Percentiles rank a stretch among this genome's conserved stretches.
Evolutionary conservation across 1,284 basidiomycete genomes (phyloP).

Genomic region (Trichosporon sp.): DNA sequence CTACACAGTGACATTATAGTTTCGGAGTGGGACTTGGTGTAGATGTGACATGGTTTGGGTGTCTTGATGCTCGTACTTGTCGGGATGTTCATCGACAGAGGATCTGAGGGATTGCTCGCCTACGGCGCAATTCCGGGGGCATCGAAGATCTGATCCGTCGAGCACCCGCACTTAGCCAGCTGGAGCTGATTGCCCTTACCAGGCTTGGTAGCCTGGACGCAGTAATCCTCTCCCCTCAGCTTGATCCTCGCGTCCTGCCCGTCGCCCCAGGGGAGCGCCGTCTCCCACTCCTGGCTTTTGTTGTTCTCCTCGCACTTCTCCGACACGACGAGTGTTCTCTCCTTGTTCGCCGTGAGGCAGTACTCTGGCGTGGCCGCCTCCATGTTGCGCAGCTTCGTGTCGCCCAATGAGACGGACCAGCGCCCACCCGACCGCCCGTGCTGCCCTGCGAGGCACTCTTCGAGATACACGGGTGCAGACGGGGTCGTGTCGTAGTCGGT

Average conservation of each 20-base stretch:
- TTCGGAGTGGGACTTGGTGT: too few relatives aligned
- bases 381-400: slow-evolving; percentile 8
- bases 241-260: not conserved
- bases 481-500: not conserved
- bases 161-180: not conserved
- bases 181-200: not conserved
- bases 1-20: too few relatives aligned
- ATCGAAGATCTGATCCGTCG: not conserved
- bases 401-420: not conserved
- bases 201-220: not conserved
- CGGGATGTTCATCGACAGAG: too few relatives aligned
- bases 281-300: not conserved
- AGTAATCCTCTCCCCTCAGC: not conserved
- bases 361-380: slow-evolving; percentile 9
- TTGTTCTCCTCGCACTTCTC: not conserved
- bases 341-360: not conserved
- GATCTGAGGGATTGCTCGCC: too few relatives aligned
- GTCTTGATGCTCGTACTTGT: too few relatives aligned
- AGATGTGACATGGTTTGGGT: too few relatives aligned
- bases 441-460: not conserved
- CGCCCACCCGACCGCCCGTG: not conserved
- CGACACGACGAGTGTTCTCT: not conserved
- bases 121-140: too few relatives aligned
- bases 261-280: not conserved
- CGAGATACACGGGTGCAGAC: not conserved